phyloP scores from a whole-genome alignment of 371 early-diverging fungal species.

The Apophysomyces variabilis region DNA sequence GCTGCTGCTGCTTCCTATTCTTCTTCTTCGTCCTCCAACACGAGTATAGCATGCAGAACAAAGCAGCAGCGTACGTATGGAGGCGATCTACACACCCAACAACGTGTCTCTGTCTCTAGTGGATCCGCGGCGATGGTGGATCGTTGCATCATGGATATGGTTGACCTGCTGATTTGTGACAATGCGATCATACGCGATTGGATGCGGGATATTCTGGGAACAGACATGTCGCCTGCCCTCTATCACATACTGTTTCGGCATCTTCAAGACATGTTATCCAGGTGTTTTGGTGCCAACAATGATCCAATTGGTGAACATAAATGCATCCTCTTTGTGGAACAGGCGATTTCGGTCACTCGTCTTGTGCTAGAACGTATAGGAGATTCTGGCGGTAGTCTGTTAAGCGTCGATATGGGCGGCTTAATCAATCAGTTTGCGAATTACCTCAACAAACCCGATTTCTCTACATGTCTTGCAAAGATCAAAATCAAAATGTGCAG shows the following conservation, averaged over 20 bases:
- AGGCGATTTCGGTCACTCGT: slow-evolving; percentile 85
- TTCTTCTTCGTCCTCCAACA: too few species aligned
- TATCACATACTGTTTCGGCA: slow-evolving; percentile 87
- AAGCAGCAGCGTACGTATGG: too few species aligned
- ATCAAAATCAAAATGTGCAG: slow-evolving; percentile 89
- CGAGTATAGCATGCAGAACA: too few species aligned
- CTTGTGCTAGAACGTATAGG: slow-evolving; percentile 84
- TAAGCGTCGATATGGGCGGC: slow-evolving; percentile 82
- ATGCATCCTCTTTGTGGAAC: slow-evolving; percentile 89
- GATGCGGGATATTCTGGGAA: slow-evolving; percentile 87
- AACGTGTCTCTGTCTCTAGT: slow-evolving; percentile 39
- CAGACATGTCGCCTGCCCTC: slow-evolving; percentile 82
- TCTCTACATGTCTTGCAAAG: slow-evolving; percentile 65
- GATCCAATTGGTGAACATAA: slow-evolving; percentile 79
- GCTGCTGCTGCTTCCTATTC: too few species aligned
- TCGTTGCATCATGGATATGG: slow-evolving; percentile 84
- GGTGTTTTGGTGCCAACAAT: slow-evolving; percentile 78
- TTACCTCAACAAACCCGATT: slow-evolving; percentile 79
- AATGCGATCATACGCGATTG: slow-evolving; percentile 89
- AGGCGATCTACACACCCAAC: slow-evolving; percentile 15
- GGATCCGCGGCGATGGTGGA: slow-evolving; percentile 72
- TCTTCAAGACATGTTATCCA: slow-evolving; percentile 72
- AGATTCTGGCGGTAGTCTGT: slow-evolving; percentile 66
- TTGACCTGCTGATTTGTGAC: slow-evolving; percentile 84
- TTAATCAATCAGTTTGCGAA: slow-evolving; percentile 78